Evolutionary conservation across 2,329 filamentous ascomycete species (phyloP), one percentile per base, ranked within the genome.

Genomic region (Leptographium procerum): DNA sequence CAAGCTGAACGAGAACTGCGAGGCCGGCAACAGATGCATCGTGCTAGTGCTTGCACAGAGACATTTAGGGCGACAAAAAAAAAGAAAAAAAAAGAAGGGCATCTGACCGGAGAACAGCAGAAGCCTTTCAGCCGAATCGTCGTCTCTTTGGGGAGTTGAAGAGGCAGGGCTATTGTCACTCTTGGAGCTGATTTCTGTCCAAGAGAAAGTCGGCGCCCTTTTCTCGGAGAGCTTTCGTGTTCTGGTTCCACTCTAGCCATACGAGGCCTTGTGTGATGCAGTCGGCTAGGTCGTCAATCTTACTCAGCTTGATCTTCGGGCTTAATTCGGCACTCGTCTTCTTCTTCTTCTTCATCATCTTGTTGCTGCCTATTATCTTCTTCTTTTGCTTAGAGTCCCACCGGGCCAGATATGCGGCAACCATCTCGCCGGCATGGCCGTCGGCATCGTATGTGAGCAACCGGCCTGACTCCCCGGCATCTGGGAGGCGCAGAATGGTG

Each of bases 231-330:
- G 62, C 63, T 29, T 66, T 67, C 61, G 71, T 73, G 64, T 87
- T 87, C 64, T 77, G 72, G 66, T 90, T 82, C 89, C 89, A 95
- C 61, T 84, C 77, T 43, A 89, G 70, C 84, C 87, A 92, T 3
- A 88, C 85, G 60, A 89, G 76, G 2, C 84, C 89, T 69, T 95
- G 89, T 57, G 94, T 69, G 29, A 94, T 72, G 67, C 85, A 88
- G 72, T 95, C 89, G 0, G 89, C 87, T 55, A 95, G 71, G 72
- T 95, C 89, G 69, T 95, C 89, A 57, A 92, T 70, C 70, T 94
- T 94, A n/a, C 63, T 69, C 54, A 68, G 58, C 13, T 19, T 7
- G 19, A 53, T 13, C 28, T 28, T 52, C 11, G 9, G 13, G 14
- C 14, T 11, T 59, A 65, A 65, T 59, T 66, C 64, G 40, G 55